Conservation (phyloP, 805 yeast species). For the Priceomyces haplophilus region DNA sequence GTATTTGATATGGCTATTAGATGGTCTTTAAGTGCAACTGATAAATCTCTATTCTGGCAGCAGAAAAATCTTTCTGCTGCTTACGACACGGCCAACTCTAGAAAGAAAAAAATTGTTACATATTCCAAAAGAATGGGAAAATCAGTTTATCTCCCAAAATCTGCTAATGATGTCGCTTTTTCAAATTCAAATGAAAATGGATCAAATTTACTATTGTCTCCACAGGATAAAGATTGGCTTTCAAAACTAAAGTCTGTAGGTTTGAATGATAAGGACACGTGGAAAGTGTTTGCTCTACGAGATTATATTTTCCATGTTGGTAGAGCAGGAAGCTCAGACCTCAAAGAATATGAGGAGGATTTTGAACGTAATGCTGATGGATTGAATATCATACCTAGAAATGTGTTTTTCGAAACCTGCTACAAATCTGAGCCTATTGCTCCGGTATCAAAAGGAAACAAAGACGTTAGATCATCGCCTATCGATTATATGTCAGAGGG, state of each 20-base stretch:
- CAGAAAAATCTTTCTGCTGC: constrained; percentile 25
- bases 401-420: constrained; percentile 36
- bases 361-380: constrained; percentile 4
- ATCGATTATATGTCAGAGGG: constrained; percentile 19
- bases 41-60: constrained; percentile 78
- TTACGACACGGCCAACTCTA: constrained; percentile 14
- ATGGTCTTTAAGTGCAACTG: constrained; percentile 68
- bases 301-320: constrained; percentile 65
- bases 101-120: constrained; percentile 19
- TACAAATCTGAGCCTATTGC: constrained; percentile 37
- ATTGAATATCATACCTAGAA: constrained; percentile 26
- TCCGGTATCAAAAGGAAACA: constrained; percentile 6
- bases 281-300: constrained; percentile 77
- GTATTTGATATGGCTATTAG: constrained; percentile 60
- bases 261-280: constrained; percentile 62
- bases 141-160: constrained; percentile 29
- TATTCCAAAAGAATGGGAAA: constrained; percentile 35
- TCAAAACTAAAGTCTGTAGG: constrained; percentile 72
- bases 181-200: constrained; percentile 2
- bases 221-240: constrained; percentile 72
- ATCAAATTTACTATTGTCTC: constrained; percentile 40
- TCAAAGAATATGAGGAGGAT: constrained; percentile 2
- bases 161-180: constrained; percentile 7
- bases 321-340: constrained; percentile 16
- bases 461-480: constrained; percentile 3